These are phyloP conservation scores for Capsicum baccatum DNA, from an alignment of 257 asterid genomes.

Conservation along the genomic window DNA sequence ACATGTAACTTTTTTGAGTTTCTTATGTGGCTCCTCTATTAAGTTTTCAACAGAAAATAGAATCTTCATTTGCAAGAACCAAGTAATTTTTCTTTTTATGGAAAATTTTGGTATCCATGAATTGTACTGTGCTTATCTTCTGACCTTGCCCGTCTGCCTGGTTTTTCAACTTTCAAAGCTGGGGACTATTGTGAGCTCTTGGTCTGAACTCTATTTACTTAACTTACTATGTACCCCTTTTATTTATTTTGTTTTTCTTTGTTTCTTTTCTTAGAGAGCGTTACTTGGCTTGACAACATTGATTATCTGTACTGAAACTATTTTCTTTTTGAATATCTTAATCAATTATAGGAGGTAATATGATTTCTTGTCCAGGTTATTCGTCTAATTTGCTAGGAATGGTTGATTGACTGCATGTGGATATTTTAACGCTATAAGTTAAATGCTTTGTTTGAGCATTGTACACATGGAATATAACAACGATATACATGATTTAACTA, in stretches of 20 bases:
- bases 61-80: neutral
- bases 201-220: neutral
- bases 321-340: no score
- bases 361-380: neutral
- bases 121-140: neutral
- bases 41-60: neutral
- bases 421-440: no score
- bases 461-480: neutral
- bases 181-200: neutral
- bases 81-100: conserved; percentile 5
- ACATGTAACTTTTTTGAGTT: neutral
- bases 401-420: neutral
- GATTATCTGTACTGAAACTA: neutral
- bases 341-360: no score
- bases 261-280: no score
- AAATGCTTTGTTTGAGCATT: neutral
- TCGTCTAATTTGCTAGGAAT: neutral
- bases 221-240: neutral
- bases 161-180: neutral
- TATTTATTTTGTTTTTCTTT: no score
- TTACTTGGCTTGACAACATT: neutral
- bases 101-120: conserved; percentile 16
- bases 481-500: neutral
- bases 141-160: neutral
- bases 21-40: neutral